Conservation (phyloP, 2,329 filamentous ascomycete genomes). For the Microsporum audouinii region DNA sequence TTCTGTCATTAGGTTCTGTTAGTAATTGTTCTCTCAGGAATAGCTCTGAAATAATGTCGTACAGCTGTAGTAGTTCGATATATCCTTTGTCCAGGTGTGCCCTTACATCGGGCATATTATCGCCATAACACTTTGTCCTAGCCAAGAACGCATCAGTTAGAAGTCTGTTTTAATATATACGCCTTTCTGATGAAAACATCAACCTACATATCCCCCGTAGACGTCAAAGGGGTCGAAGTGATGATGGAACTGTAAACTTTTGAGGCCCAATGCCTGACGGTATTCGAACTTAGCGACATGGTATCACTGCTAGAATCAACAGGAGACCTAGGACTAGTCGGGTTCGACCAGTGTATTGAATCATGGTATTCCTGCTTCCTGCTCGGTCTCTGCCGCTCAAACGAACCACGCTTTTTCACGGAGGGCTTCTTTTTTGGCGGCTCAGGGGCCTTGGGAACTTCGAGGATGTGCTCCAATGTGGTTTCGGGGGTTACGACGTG, state of each 20-base stretch:
- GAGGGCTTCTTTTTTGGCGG: background rate
- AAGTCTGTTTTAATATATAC: background rate
- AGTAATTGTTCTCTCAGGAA: constrained; percentile 2
- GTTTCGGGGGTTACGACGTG: background rate
- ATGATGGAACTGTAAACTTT: constrained; percentile 26
- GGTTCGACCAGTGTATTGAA: background rate
- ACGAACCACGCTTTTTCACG: constrained; percentile 4
- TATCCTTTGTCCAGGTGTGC: constrained; percentile 26
- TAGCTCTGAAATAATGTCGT: constrained; percentile 12
- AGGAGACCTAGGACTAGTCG: background rate
- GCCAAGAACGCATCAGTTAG: background rate
- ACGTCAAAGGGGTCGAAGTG: constrained; percentile 19
- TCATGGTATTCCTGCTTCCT: background rate
- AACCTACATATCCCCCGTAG: constrained; percentile 23
- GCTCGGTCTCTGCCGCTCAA: constrained; percentile 11
- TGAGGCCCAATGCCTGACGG: constrained; percentile 34
- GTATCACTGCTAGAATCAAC: background rate
- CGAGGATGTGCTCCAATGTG: constrained; percentile 6
- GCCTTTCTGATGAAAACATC: background rate
- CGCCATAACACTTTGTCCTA: constrained; percentile 30
- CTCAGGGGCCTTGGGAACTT: background rate
- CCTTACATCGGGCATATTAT: constrained; percentile 20
- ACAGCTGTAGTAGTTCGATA: constrained; percentile 31
- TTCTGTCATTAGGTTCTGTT: constrained; percentile 21
- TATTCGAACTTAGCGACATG: constrained; percentile 20